Conservation (phyloP, 192 early-diverging fungal species). For the Chytriomyces confervae region DNA sequence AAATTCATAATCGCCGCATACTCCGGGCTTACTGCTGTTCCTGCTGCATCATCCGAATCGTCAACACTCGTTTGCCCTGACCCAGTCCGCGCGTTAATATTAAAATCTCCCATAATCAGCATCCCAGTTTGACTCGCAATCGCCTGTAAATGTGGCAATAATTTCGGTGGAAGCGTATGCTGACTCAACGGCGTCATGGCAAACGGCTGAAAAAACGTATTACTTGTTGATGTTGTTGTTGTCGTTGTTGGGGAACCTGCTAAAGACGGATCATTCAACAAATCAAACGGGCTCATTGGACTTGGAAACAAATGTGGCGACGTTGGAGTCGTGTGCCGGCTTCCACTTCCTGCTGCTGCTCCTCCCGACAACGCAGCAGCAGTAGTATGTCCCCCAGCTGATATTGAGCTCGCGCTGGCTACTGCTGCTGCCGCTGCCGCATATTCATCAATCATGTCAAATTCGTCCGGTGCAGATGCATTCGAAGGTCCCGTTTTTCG, state of each 20-base stretch:
- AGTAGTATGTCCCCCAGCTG: too few species aligned
- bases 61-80: neutral
- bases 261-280: neutral
- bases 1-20: slow-evolving; percentile 8
- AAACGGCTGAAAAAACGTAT: neutral
- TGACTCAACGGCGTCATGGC: neutral
- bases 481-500: neutral
- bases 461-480: slow-evolving; percentile 10
- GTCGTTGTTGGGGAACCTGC: neutral
- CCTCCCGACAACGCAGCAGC: too few species aligned
- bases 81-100: neutral
- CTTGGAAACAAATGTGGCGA: neutral
- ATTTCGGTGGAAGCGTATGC: slow-evolving; percentile 4
- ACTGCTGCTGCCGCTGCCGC: neutral
- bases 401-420: too few species aligned
- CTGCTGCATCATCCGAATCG: neutral
- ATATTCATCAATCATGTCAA: slow-evolving; percentile 41
- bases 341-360: neutral
- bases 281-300: neutral
- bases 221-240: too few species aligned
- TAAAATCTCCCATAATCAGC: slow-evolving; percentile 18
- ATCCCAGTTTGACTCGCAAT: neutral
- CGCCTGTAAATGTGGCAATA: slow-evolving; percentile 19
- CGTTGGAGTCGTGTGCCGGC: neutral
- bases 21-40: neutral